Percentiles rank a stretch among this genome's conserved stretches.
Evolutionary conservation across 768 basidiomycete genomes (phyloP).

Genomic region (Auricularia sp.): DNA sequence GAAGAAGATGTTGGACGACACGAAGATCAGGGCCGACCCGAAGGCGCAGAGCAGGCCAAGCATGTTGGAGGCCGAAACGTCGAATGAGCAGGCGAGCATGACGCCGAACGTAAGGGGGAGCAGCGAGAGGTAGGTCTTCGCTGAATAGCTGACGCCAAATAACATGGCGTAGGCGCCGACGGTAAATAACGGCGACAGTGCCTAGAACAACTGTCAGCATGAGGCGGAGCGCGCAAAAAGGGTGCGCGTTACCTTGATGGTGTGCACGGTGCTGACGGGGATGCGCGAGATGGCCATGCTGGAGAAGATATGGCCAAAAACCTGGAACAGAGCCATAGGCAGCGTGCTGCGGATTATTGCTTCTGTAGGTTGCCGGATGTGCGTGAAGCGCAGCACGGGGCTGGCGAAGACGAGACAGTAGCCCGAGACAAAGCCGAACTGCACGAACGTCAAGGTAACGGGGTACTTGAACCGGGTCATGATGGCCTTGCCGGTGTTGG

Average conservation of each 20-base stretch:
- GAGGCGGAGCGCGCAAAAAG: neutral
- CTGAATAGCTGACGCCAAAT: slow-evolving; percentile 88
- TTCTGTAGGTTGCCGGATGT: slow-evolving; percentile 58
- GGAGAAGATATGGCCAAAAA: slow-evolving; percentile 95
- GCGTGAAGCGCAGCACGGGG: slow-evolving; percentile 56
- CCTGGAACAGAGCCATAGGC: slow-evolving; percentile 97
- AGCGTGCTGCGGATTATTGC: slow-evolving; percentile 70
- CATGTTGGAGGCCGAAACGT: slow-evolving; percentile 77
- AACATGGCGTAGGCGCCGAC: slow-evolving; percentile 90
- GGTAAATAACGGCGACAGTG: slow-evolving; percentile 92
- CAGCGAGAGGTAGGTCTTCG: slow-evolving; percentile 84
- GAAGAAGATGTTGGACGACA: slow-evolving; percentile 97
- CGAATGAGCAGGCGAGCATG: slow-evolving; percentile 94
- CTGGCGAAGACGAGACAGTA: slow-evolving; percentile 84
- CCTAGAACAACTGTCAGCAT: slow-evolving; percentile 37
- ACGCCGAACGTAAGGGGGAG: slow-evolving; percentile 93
- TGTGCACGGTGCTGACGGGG: slow-evolving; percentile 95
- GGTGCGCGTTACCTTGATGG: slow-evolving; percentile 73
- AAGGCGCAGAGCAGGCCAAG: slow-evolving; percentile 91
- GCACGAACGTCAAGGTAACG: slow-evolving; percentile 93
- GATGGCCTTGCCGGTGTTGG: slow-evolving; percentile 94
- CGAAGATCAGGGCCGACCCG: slow-evolving; percentile 93
- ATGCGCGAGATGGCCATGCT: slow-evolving; percentile 95
- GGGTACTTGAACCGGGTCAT: slow-evolving; percentile 89
- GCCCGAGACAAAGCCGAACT: slow-evolving; percentile 87